A percentile compares a stretch with the other conserved stretches of the same genome.
phyloP scores from a whole-genome alignment of 1,284 basidiomycete species.

The Rhodotorula sp. region DNA sequence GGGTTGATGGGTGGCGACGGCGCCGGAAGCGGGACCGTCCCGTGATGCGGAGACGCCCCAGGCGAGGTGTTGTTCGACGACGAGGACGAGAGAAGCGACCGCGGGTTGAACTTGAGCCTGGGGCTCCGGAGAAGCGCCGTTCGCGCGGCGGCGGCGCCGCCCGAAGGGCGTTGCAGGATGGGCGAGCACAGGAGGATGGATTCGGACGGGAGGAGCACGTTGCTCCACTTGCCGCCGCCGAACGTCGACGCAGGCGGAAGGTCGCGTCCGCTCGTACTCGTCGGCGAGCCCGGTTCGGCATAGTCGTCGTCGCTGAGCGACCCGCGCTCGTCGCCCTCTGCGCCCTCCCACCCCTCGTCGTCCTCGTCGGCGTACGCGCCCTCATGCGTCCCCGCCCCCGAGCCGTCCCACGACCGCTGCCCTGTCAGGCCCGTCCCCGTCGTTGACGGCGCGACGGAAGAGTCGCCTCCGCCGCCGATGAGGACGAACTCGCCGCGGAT shows the following conservation, averaged over 20 bases:
- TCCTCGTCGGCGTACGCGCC: constrained; percentile 10
- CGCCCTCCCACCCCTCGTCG: constrained; percentile 15
- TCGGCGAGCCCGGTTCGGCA: constrained; percentile 17
- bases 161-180: constrained; percentile 42
- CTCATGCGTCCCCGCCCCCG: not conserved
- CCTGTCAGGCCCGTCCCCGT: constrained; percentile 9
- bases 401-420: not conserved
- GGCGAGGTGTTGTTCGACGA: constrained; percentile 2
- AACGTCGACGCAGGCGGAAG: constrained; percentile 5
- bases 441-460: constrained; percentile 2
- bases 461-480: constrained; percentile 19
- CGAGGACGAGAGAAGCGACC: constrained; percentile 20
- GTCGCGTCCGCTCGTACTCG: constrained; percentile 18
- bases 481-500: constrained; percentile 37
- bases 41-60: not conserved
- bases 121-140: constrained; percentile 33
- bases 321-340: constrained; percentile 8
- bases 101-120: constrained; percentile 44
- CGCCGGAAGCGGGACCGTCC: not conserved
- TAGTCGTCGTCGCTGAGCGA: constrained; percentile 15
- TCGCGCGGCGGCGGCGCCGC: constrained; percentile 7
- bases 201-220: constrained; percentile 51
- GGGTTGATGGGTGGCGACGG: constrained; percentile 6
- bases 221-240: constrained; percentile 29
- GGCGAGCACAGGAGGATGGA: constrained; percentile 51